Evolutionary conservation across 306 rosid genomes (phyloP), one percentile per base, ranked within the genome.

Genomic region (Lotus japonicus): DNA sequence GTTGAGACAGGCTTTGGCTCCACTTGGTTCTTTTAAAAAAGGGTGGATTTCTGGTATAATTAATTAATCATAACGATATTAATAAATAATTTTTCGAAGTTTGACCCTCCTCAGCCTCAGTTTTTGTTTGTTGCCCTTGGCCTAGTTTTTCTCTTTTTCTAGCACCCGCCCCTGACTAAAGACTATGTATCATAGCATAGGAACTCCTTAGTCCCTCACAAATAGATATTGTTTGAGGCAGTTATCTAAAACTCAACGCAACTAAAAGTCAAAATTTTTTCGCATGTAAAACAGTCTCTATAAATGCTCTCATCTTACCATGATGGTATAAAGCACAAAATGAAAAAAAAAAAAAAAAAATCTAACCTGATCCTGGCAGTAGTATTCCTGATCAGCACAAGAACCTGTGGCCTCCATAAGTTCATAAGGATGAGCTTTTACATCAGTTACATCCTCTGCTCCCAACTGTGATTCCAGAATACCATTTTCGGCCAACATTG

Each of bases 401-500:
- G 79, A 83, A 77, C 79, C 71, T 2, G 79, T 17, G 58, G 82
- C 83, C 68, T 79, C 84, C 51, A 54, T 53, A 61, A 80, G 61
- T 56, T 54, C 81, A 60, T 28, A 54, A 31, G 76, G 71, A 77
- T 66, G 63, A 36, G 62, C 76, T 57, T 86, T 88, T 11, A 44
- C 54, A 68, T 55, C 36, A 13, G 82, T 19, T 35, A 69, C 57
- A 71, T 82, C 82, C 65, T 46, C 82, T 56, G 75, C 70, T 70
- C 78, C 79, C 66, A 69, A 55, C 31, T 79, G 72, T 11, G 95
- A 16, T 45, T 84, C 85, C 33, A 83, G 56, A 58, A 86, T 18
- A 65, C 89, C 99, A 71, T 90, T 86, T 74, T 85, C 89, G 36
- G 92, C 90, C 58, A 86, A 79, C 78, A 86, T 52, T n/a, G 99